Conservation (phyloP, 139 green algal species). For the Raphidocelis subcapitata region DNA sequence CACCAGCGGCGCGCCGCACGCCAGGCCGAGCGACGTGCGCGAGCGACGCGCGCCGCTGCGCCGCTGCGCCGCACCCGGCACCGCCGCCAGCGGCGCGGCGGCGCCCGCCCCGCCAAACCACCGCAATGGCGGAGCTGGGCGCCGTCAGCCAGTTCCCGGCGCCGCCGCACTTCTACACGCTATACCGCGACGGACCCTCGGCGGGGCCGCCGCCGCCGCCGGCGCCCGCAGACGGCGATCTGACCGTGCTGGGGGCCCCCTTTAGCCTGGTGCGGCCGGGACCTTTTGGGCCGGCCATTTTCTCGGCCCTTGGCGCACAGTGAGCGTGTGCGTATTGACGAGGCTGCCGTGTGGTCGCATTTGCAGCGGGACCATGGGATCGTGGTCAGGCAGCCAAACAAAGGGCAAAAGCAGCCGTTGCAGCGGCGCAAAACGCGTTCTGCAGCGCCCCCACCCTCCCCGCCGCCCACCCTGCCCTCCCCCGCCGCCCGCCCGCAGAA, state of each 20-base stretch:
- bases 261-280: slow-evolving; percentile 15
- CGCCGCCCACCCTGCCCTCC: too few relatives aligned
- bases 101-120: too few relatives aligned
- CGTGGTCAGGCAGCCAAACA: background rate
- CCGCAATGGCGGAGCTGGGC: background rate
- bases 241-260: slow-evolving; percentile 1
- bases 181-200: slow-evolving; percentile 6
- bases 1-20: too few relatives aligned
- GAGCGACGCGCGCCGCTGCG: too few relatives aligned
- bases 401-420: background rate
- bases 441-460: background rate
- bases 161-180: slow-evolving; percentile 10
- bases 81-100: too few relatives aligned
- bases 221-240: background rate
- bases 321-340: background rate
- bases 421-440: background rate
- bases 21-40: too few relatives aligned
- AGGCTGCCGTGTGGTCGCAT: background rate
- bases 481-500: too few relatives aligned
- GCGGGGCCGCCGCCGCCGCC: slow-evolving; percentile 13
- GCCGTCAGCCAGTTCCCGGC: slow-evolving; percentile 4
- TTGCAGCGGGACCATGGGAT: background rate
- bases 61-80: too few relatives aligned
- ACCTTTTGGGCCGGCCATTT: too few relatives aligned
- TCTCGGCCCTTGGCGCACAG: too few relatives aligned